phyloP scores from a whole-genome alignment of 768 basidiomycete genomes.

The Serpula lacrymans region DNA sequence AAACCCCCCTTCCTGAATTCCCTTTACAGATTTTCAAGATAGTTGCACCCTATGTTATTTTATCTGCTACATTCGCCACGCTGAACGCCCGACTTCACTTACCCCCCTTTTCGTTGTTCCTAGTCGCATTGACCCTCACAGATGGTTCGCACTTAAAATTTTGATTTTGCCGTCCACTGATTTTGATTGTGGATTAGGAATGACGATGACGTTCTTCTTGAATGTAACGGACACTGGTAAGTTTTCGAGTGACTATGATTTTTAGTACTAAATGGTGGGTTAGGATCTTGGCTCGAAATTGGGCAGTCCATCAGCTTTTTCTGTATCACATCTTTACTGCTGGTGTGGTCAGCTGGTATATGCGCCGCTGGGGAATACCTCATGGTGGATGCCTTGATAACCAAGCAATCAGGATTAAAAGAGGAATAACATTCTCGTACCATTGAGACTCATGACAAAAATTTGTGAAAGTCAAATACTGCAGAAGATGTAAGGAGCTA shows the following conservation, averaged over 20 bases:
- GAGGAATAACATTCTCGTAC: slow-evolving; percentile 5
- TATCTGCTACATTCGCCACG: slow-evolving; percentile 65
- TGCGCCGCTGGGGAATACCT: slow-evolving; percentile 70
- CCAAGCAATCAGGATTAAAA: slow-evolving; percentile 16
- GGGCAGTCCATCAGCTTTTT: slow-evolving; percentile 88
- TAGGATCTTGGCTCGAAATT: slow-evolving; percentile 86
- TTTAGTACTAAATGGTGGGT: not conserved
- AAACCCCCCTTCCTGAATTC: slow-evolving; percentile 3
- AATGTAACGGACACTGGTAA: slow-evolving; percentile 75
- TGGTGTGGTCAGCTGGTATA: slow-evolving; percentile 77
- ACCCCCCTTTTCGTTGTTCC: slow-evolving; percentile 78
- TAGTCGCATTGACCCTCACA: slow-evolving; percentile 71
- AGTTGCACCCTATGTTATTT: slow-evolving; percentile 72
- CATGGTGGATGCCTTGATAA: slow-evolving; percentile 41
- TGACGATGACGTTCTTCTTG: slow-evolving; percentile 84
- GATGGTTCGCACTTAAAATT: slow-evolving; percentile 43
- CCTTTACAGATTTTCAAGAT: slow-evolving; percentile 71
- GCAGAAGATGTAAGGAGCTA: not conserved
- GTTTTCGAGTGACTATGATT: slow-evolving; percentile 5
- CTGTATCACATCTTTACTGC: slow-evolving; percentile 74
- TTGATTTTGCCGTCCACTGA: slow-evolving; percentile 2
- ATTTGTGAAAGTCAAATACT: not conserved
- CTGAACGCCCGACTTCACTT: slow-evolving; percentile 65
- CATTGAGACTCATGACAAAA: not conserved
- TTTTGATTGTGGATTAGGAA: slow-evolving; percentile 41